phyloP scores from a whole-genome alignment of 2,329 filamentous ascomycete genomes.

The Botryotinia narcissicola region DNA sequence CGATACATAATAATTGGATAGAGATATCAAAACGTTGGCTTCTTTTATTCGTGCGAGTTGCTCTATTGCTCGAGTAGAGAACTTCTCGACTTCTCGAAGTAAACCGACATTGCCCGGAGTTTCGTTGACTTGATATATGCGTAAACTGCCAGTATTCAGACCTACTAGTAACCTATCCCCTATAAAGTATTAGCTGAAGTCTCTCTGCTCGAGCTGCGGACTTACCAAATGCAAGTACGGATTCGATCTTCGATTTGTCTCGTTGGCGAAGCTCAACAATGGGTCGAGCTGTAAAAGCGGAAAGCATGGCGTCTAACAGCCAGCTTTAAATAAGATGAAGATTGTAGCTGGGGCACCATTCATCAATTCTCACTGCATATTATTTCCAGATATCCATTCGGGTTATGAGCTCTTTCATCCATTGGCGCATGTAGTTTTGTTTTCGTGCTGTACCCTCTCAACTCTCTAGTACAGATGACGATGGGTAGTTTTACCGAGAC shows the following conservation, averaged over 20 bases:
- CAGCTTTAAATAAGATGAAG: constrained; percentile 28
- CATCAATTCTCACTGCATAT: constrained; percentile 14
- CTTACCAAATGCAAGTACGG: constrained; percentile 83
- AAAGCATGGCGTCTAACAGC: constrained; percentile 68
- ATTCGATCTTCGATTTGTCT: constrained; percentile 97
- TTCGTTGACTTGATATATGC: constrained; percentile 90
- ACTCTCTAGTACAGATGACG: constrained; percentile 12
- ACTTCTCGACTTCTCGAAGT: constrained; percentile 88
- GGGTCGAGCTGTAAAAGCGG: constrained; percentile 92
- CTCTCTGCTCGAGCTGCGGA: not conserved
- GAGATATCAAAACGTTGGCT: constrained; percentile 82
- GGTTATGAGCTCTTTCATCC: constrained; percentile 13
- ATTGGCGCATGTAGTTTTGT: constrained; percentile 27
- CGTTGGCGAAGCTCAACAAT: constrained; percentile 95
- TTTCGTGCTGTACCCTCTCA: constrained; percentile 17
- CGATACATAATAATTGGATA: constrained; percentile 86
- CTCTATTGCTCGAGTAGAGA: constrained; percentile 84
- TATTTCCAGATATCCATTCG: constrained; percentile 1
- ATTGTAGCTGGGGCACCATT: not conserved
- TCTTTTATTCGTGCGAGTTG: constrained; percentile 96
- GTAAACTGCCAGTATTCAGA: constrained; percentile 81
- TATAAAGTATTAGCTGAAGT: constrained; percentile 39
- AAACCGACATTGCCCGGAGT: constrained; percentile 64
- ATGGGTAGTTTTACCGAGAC: constrained; percentile 17
- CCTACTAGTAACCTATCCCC: constrained; percentile 90